phyloP scores from a whole-genome alignment of 2,329 filamentous ascomycete species.

The Trichoderma afroharzianum region DNA sequence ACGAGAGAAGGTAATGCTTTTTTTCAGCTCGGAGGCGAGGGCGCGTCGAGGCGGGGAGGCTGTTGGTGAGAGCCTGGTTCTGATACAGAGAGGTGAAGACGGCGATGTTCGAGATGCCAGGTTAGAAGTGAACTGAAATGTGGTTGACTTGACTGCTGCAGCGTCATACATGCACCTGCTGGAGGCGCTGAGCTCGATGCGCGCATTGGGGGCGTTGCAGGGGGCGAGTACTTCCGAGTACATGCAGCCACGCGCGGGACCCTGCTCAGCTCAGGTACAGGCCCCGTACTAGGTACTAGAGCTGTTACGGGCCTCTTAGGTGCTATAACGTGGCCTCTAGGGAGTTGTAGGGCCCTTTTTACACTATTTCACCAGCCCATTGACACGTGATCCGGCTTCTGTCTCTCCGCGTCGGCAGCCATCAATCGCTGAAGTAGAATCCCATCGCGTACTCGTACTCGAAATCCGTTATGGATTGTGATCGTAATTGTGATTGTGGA shows the following conservation, averaged over 20 bases:
- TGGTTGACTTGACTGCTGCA: conserved; percentile 31
- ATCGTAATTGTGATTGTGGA: not conserved
- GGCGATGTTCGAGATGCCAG: conserved; percentile 10
- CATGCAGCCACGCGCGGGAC: not conserved
- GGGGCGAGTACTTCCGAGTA: not conserved
- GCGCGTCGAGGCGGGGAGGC: not conserved
- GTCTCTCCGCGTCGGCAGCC: not conserved
- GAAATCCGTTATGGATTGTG: not conserved
- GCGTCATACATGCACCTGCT: conserved; percentile 23
- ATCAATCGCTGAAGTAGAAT: not conserved
- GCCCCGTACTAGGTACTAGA: not conserved
- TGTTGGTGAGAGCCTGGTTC: not conserved
- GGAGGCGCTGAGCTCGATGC: not conserved
- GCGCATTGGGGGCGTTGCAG: not conserved
- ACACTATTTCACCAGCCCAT: not conserved
- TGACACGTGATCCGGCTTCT: conserved; percentile 17
- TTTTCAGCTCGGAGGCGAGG: conserved; percentile 11
- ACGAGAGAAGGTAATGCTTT: conserved; percentile 19
- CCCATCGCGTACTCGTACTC: not conserved
- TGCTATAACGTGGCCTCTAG: conserved; percentile 9
- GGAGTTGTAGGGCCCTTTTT: not conserved
- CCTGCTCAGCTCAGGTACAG: not conserved
- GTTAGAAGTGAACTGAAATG: conserved; percentile 23
- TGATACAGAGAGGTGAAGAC: not conserved
- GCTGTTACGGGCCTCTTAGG: not conserved